These are phyloP conservation scores for Suhomyces maxii DNA, from an alignment of 1,139 yeast species.

Conservation along the genomic window DNA sequence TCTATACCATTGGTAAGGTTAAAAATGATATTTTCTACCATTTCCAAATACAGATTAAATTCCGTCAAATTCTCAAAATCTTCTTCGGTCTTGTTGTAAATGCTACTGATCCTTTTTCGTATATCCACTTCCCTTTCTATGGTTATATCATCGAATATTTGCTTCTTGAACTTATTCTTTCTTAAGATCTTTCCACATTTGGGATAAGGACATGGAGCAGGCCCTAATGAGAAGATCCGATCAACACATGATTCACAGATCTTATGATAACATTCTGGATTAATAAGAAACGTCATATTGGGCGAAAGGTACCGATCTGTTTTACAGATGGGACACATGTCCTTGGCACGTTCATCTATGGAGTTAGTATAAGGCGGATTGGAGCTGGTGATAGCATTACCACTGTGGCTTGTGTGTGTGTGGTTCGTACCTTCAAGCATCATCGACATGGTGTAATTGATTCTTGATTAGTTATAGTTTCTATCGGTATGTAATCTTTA, in stretches of 20 bases:
- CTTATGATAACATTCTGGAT: constrained; percentile 97
- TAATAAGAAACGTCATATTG: constrained; percentile 85
- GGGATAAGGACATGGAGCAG: constrained; percentile 95
- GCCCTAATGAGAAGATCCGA: constrained; percentile 89
- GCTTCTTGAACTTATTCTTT: constrained; percentile 87
- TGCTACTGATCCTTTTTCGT: constrained; percentile 70
- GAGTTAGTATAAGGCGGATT: constrained; percentile 5
- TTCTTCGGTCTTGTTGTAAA: constrained; percentile 77
- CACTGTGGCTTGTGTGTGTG: not conserved
- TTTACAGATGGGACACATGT: constrained; percentile 97
- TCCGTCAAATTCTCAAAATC: constrained; percentile 63
- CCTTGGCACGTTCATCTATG: constrained; percentile 49
- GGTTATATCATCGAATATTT: constrained; percentile 82
- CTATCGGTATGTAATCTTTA: not conserved
- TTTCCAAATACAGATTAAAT: constrained; percentile 78
- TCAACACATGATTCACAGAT: constrained; percentile 97
- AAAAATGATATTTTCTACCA: constrained; percentile 77
- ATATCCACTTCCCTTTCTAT: constrained; percentile 94
- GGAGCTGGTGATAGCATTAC: not conserved
- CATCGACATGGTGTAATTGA: not conserved
- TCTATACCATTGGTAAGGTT: constrained; percentile 73
- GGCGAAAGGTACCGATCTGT: constrained; percentile 94
- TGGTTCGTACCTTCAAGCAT: constrained; percentile 11
- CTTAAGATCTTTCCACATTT: constrained; percentile 85
- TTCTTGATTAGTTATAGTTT: not conserved